phyloP scores from a whole-genome alignment of 176 grass and related monocot species.

The Saccharum spontaneum region DNA sequence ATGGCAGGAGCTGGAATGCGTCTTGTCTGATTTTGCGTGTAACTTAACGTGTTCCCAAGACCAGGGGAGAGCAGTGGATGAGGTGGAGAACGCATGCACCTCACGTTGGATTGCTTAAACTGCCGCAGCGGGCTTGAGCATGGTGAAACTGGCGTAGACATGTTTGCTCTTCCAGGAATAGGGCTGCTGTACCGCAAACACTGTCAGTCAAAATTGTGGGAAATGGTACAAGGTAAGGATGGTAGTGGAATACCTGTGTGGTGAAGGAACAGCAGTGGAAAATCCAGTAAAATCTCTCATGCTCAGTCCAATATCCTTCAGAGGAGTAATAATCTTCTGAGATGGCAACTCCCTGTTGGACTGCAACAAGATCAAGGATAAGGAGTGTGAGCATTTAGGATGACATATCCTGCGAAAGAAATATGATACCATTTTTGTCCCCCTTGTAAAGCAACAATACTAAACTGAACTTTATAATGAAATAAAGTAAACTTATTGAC shows the following conservation, averaged over 20 bases:
- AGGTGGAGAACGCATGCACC: conserved; percentile 78
- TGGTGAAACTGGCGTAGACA: conserved; percentile 83
- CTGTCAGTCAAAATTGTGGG: conserved; percentile 14
- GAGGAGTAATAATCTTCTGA: conserved; percentile 61
- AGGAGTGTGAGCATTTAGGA: conserved; percentile 18
- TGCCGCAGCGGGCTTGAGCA: conserved; percentile 77
- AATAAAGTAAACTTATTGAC: too few species aligned
- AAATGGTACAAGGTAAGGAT: conserved; percentile 7
- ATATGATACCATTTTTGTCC: background rate
- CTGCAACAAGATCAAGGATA: conserved; percentile 39
- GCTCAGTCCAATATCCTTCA: conserved; percentile 57
- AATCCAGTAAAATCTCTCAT: conserved; percentile 43
- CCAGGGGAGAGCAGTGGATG: conserved; percentile 49
- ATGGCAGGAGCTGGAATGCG: conserved; percentile 9
- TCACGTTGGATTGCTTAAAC: conserved; percentile 69
- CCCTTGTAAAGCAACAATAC: background rate
- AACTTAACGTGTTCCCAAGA: conserved; percentile 36
- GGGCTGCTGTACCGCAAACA: conserved; percentile 39
- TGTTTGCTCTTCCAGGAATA: conserved; percentile 55
- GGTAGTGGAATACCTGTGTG: conserved; percentile 46
- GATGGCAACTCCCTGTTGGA: conserved; percentile 53
- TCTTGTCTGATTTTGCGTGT: conserved; percentile 45
- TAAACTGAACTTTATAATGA: background rate
- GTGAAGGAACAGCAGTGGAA: conserved; percentile 53
- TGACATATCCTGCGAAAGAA: conserved; percentile 4